phyloP scores from a whole-genome alignment of 2,329 filamentous ascomycete genomes.

The Capronia coronata region DNA sequence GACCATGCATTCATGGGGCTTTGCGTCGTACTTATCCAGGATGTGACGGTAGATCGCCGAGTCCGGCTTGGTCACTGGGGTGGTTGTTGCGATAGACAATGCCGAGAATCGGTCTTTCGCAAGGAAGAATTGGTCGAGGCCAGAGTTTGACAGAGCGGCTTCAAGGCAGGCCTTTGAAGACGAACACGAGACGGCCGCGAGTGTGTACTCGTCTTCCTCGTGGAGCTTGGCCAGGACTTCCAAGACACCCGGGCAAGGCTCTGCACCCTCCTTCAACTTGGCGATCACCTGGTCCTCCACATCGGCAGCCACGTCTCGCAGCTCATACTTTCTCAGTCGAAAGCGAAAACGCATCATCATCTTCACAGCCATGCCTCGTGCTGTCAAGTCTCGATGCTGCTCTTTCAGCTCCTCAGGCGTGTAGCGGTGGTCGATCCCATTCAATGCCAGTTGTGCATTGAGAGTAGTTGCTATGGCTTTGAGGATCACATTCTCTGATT shows the following conservation, averaged over 20 bases:
- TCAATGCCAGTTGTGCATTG: slow-evolving; percentile 71
- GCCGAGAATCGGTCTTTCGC: slow-evolving; percentile 44
- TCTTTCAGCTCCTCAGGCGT: slow-evolving; percentile 63
- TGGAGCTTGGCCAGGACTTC: slow-evolving; percentile 60
- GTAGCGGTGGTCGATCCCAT: slow-evolving; percentile 62
- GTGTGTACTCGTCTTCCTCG: slow-evolving; percentile 57
- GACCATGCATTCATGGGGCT: slow-evolving; percentile 65
- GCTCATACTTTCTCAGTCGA: slow-evolving; percentile 58
- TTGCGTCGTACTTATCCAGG: slow-evolving; percentile 65
- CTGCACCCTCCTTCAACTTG: slow-evolving; percentile 63
- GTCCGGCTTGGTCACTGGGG: neutral
- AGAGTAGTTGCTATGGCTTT: slow-evolving; percentile 83
- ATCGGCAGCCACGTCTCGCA: slow-evolving; percentile 65
- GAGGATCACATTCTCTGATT: slow-evolving; percentile 85
- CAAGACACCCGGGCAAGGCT: slow-evolving; percentile 63
- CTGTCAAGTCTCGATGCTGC: slow-evolving; percentile 58
- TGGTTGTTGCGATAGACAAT: neutral
- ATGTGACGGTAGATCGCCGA: slow-evolving; percentile 59
- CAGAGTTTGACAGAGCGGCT: slow-evolving; percentile 71
- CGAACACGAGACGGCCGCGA: slow-evolving; percentile 70
- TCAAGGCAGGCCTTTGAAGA: slow-evolving; percentile 71
- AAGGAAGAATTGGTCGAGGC: slow-evolving; percentile 74
- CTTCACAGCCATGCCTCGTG: slow-evolving; percentile 78
- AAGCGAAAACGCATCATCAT: slow-evolving; percentile 73
- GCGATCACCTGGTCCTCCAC: slow-evolving; percentile 80